Conservation (phyloP, 164 flowering plant species). For the Annona cherimola region DNA sequence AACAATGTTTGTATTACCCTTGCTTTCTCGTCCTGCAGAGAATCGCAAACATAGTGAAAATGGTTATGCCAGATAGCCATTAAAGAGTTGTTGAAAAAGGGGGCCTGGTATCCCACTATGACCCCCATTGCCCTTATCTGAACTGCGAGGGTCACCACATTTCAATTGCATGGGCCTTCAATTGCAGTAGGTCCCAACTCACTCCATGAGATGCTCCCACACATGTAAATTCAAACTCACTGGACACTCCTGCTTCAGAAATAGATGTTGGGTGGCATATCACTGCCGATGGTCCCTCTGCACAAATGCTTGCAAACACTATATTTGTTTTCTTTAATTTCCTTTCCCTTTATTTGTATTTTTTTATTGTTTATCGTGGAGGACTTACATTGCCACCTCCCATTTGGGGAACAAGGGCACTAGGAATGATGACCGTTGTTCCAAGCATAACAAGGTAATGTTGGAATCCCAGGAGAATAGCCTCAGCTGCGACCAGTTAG, state of each 20-base stretch:
- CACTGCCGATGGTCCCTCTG: background rate
- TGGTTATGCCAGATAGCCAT: no score
- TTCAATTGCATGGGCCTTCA: background rate
- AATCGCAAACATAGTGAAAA: background rate
- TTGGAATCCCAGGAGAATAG: conserved; percentile 92
- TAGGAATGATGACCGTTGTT: conserved; percentile 82
- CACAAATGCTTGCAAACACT: background rate
- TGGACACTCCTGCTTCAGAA: background rate
- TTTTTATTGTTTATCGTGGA: background rate
- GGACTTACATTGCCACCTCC: conserved; percentile 93
- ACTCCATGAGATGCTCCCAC: background rate
- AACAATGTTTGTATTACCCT: conserved; percentile 77
- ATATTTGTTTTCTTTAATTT: background rate
- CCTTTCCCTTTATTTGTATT: background rate
- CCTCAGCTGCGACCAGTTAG: conserved; percentile 67
- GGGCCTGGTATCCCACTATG: no score
- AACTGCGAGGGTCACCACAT: background rate
- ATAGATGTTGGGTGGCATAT: background rate
- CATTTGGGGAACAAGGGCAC: conserved; percentile 96
- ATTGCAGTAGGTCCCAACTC: background rate
- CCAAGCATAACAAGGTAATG: conserved; percentile 97
- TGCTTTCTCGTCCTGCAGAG: conserved; percentile 74
- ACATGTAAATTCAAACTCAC: background rate
- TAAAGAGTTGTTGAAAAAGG: no score
- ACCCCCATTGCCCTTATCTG: background rate